These are phyloP conservation scores for Irpex sp. DNA, from an alignment of 1,284 basidiomycete genomes.

Conservation along the genomic window DNA sequence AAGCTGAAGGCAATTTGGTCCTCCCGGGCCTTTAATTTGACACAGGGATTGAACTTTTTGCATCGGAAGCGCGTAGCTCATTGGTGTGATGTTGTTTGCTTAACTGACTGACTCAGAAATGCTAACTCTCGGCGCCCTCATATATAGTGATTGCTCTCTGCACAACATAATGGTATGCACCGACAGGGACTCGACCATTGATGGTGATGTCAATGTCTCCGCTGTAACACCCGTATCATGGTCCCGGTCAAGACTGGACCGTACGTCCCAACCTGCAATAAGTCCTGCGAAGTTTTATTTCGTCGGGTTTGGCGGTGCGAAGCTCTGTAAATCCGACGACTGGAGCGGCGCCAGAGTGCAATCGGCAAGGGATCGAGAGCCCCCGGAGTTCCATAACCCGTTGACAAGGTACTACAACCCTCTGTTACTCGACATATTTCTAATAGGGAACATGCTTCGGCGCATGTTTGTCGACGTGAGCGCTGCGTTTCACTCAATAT, in stretches of 20 bases:
- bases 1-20: too few species aligned
- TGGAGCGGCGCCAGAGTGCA: too few species aligned
- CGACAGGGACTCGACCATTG: not conserved
- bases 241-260: too few species aligned
- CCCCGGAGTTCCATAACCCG: too few species aligned
- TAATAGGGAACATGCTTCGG: slow-evolving; percentile 22
- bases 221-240: too few species aligned
- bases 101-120: not conserved
- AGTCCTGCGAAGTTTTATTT: slow-evolving; percentile 32
- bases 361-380: too few species aligned
- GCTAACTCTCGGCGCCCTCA: too few species aligned
- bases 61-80: slow-evolving; percentile 14
- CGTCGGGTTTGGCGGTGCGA: slow-evolving; percentile 34
- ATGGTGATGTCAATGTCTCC: too few species aligned
- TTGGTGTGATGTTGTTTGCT: slow-evolving; percentile 8
- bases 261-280: too few species aligned
- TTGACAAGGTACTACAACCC: slow-evolving; percentile 23
- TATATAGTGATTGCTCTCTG: not conserved
- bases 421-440: slow-evolving; percentile 27
- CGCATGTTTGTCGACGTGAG: slow-evolving; percentile 21
- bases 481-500: not conserved
- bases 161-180: not conserved
- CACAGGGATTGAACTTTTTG: slow-evolving; percentile 16
- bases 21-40: too few species aligned
- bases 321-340: slow-evolving; percentile 12